Evolutionary conservation across 2,329 filamentous ascomycete genomes (phyloP).

Genomic region (Fusarium phyllophilum): DNA sequence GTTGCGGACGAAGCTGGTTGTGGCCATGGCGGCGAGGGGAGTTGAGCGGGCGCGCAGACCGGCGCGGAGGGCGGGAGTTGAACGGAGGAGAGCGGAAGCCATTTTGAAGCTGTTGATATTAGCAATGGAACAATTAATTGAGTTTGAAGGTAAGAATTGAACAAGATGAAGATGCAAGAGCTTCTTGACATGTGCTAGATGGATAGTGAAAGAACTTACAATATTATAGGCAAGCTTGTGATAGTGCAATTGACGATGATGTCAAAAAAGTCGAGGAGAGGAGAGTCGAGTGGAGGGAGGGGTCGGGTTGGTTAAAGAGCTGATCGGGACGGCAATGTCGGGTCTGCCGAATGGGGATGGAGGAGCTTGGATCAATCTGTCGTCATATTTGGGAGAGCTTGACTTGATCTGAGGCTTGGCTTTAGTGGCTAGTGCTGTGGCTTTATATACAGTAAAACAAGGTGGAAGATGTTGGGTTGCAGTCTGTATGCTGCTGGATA

Average conservation of each 20-base stretch:
- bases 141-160: not conserved
- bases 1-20: conserved; percentile 80
- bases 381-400: not conserved
- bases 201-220: conserved; percentile 2
- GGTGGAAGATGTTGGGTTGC: not conserved
- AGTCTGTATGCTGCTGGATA: not conserved
- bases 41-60: conserved; percentile 75
- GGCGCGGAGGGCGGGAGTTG: conserved; percentile 72
- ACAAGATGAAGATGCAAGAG: not conserved
- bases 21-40: conserved; percentile 71
- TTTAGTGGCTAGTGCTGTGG: conserved; percentile 13
- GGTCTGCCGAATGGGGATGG: conserved; percentile 44
- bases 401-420: not conserved
- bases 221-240: not conserved
- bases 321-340: conserved; percentile 35
- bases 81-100: conserved; percentile 80
- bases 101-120: conserved; percentile 49
- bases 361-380: conserved; percentile 1
- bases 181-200: not conserved
- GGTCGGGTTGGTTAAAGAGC: conserved; percentile 21
- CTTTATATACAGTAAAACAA: not conserved
- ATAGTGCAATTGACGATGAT: conserved; percentile 41
- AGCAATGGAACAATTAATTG: not conserved
- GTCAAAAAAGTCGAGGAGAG: conserved; percentile 37
- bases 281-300: conserved; percentile 24